phyloP scores from a whole-genome alignment of 345 rosid genomes.

The Balakata baccata region DNA sequence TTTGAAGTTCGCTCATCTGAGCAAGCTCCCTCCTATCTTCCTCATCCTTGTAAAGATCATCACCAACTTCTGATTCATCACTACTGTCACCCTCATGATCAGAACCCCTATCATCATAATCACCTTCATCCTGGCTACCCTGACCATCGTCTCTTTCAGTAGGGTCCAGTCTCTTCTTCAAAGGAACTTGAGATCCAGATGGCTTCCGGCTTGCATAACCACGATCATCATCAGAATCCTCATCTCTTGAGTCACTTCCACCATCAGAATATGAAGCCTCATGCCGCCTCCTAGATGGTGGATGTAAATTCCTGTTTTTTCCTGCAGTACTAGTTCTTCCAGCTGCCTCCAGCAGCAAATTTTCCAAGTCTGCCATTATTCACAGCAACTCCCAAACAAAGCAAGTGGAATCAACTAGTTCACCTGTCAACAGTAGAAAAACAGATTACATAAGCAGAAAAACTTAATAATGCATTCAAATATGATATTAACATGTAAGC shows the following conservation, averaged over 20 bases:
- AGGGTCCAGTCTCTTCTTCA: conserved; percentile 83
- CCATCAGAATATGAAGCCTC: conserved; percentile 87
- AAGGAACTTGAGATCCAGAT: conserved; percentile 86
- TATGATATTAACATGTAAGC: not conserved
- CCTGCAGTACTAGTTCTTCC: conserved; percentile 72
- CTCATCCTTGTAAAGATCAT: conserved; percentile 85
- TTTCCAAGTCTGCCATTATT: conserved; percentile 83
- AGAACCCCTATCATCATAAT: conserved; percentile 51
- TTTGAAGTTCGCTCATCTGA: conserved; percentile 76
- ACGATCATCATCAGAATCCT: conserved; percentile 71
- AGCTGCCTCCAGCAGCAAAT: conserved; percentile 93
- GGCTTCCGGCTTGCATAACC: conserved; percentile 78
- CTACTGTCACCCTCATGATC: conserved; percentile 70
- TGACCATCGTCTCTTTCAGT: conserved; percentile 76
- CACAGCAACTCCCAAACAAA: not conserved
- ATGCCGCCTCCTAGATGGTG: conserved; percentile 56
- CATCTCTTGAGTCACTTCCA: conserved; percentile 88
- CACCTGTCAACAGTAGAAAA: not conserved
- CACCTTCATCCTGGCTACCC: conserved; percentile 65
- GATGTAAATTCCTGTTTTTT: conserved; percentile 52
- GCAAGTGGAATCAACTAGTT: not conserved
- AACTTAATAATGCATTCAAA: not conserved
- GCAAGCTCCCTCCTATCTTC: conserved; percentile 73
- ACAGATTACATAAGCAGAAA: not conserved
- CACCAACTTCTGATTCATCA: conserved; percentile 84